A percentile compares a stretch with the other conserved stretches of the same genome.
phyloP scores from a whole-genome alignment of 169 alveolate genomes.

The Babesia bovis region DNA sequence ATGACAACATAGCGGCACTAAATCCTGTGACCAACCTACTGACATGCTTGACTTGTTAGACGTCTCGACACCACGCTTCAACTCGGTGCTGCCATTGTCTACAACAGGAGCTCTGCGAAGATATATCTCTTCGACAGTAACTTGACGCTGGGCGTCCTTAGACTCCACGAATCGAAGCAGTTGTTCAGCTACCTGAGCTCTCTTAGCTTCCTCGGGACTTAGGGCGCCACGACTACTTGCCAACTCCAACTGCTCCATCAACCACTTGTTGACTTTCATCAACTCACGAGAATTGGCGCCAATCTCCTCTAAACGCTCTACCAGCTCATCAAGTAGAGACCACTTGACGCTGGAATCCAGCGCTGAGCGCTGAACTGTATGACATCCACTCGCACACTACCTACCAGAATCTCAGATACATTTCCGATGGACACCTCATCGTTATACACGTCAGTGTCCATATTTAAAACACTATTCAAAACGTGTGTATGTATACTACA shows the following conservation, averaged over 20 bases:
- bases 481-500: not conserved
- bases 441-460: not conserved
- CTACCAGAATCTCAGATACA: constrained; percentile 42
- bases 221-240: not conserved
- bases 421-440: constrained; percentile 49
- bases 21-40: constrained; percentile 24
- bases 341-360: constrained; percentile 49
- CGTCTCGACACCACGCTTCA: constrained; percentile 44
- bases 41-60: constrained; percentile 37
- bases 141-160: constrained; percentile 24
- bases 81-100: constrained; percentile 7
- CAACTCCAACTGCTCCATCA: constrained; percentile 53
- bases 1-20: too few species aligned
- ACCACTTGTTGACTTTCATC: constrained; percentile 53
- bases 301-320: constrained; percentile 15
- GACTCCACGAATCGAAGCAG: constrained; percentile 33
- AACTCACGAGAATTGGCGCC: constrained; percentile 45
- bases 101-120: constrained; percentile 49
- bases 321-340: constrained; percentile 54
- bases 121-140: constrained; percentile 32
- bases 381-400: not conserved
- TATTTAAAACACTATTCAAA: too few species aligned
- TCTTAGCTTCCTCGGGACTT: constrained; percentile 1
- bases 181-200: constrained; percentile 21
- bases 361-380: not conserved